These are phyloP conservation scores for Fraxinus xanthoxyloides DNA, from an alignment of 305 asterid genomes.

Conservation along the genomic window DNA sequence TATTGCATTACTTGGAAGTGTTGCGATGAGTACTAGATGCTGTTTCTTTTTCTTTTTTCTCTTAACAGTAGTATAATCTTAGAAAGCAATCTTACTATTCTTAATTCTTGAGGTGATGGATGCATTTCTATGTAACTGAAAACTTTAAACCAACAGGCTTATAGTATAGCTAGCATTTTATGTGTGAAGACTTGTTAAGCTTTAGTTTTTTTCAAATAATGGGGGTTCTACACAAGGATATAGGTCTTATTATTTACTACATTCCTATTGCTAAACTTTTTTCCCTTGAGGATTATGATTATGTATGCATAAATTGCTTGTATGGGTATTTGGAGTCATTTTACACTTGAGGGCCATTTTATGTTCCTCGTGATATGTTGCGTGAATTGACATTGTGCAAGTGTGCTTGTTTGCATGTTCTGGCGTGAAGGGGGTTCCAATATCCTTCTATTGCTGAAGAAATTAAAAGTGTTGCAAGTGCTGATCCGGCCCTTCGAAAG, in stretches of 20 bases:
- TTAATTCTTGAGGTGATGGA: neutral
- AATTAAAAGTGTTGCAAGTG: constrained; percentile 87
- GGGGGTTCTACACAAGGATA: neutral
- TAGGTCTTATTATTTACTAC: neutral
- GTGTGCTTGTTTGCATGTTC: constrained; percentile 94
- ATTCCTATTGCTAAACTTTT: neutral
- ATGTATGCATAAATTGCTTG: constrained; percentile 25
- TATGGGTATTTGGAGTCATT: constrained; percentile 19
- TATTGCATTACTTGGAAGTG: neutral
- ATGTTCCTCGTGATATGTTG: constrained; percentile 39
- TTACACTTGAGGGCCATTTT: constrained; percentile 23
- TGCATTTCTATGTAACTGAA: neutral
- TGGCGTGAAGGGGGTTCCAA: constrained; percentile 86
- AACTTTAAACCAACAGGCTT: constrained; percentile 7
- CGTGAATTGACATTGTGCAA: constrained; percentile 68
- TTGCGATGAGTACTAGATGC: neutral
- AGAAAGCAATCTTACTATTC: neutral
- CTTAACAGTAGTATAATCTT: neutral
- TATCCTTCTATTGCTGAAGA: constrained; percentile 92
- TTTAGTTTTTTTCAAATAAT: constrained; percentile 1
- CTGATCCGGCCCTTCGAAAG: constrained; percentile 97
- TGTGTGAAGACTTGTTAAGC: neutral
- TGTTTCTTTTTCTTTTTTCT: neutral
- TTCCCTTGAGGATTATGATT: neutral
- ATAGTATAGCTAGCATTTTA: neutral